Evolutionary conservation across 2,329 filamentous ascomycete species (phyloP).

Genomic region (Didymella arachidicola): DNA sequence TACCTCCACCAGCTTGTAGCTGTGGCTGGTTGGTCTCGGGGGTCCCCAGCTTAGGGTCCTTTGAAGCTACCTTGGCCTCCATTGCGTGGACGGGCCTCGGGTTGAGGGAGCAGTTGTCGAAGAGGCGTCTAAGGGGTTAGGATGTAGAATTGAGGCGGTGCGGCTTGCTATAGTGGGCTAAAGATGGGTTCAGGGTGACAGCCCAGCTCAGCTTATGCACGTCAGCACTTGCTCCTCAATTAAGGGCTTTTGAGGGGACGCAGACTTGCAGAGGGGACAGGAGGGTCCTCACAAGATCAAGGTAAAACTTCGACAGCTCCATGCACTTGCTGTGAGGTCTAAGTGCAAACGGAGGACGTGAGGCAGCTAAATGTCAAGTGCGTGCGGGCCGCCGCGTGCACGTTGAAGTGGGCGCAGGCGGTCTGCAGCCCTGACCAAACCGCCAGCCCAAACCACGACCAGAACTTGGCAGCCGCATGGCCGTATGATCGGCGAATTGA

Average conservation of each 20-base stretch:
- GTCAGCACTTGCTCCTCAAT: slow-evolving; percentile 15
- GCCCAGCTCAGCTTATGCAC: slow-evolving; percentile 30
- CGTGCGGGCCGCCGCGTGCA: slow-evolving; percentile 28
- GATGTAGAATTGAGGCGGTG: neutral
- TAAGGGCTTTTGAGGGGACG: neutral
- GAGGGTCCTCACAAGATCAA: neutral
- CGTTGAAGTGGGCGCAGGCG: slow-evolving; percentile 21
- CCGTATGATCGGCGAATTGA: slow-evolving; percentile 32
- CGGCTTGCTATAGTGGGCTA: neutral
- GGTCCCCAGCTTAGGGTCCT: slow-evolving; percentile 43
- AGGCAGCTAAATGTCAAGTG: slow-evolving; percentile 18
- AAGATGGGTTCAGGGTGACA: slow-evolving; percentile 3
- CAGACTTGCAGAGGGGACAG: neutral
- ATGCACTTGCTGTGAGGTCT: slow-evolving; percentile 7
- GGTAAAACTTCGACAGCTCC: neutral
- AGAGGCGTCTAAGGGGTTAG: neutral
- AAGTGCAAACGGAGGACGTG: slow-evolving; percentile 5
- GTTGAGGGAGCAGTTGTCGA: neutral
- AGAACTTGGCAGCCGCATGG: slow-evolving; percentile 35
- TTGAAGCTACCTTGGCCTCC: slow-evolving; percentile 28
- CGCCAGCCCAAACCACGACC: slow-evolving; percentile 14
- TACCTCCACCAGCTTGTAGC: slow-evolving; percentile 51
- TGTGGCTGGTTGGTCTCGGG: slow-evolving; percentile 45
- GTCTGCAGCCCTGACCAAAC: slow-evolving; percentile 18
- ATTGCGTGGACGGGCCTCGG: slow-evolving; percentile 12